A percentile compares a stretch with the other conserved stretches of the same genome.
Conservation (phyloP, 78 protist species). For the Dictyostelium citrinum region DNA sequence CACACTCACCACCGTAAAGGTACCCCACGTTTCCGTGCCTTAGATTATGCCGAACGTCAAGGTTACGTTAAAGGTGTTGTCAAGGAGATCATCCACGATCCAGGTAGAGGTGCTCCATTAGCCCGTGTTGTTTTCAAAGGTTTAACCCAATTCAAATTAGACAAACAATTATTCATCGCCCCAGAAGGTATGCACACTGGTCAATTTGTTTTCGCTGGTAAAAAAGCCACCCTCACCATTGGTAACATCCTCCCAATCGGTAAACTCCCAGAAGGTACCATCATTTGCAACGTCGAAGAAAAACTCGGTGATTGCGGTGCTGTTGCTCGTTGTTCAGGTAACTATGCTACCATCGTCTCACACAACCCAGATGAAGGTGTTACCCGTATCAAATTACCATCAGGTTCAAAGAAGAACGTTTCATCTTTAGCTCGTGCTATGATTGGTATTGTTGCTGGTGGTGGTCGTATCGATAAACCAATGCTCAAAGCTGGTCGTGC, state of each 20-base stretch:
- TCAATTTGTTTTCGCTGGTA: constrained; percentile 98
- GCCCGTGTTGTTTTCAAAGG: constrained; percentile 97
- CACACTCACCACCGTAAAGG: constrained; percentile 97
- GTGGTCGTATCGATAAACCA: constrained; percentile 99
- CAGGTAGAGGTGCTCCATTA: constrained; percentile 98
- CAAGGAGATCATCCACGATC: constrained; percentile 98
- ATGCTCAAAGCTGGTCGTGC: constrained; percentile 99
- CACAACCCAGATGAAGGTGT: constrained; percentile 95
- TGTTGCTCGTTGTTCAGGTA: constrained; percentile 97
- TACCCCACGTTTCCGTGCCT: constrained; percentile 92
- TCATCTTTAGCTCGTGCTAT: constrained; percentile 94
- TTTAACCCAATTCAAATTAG: constrained; percentile 88
- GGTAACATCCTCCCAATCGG: constrained; percentile 99
- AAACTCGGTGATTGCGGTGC: constrained; percentile 97
- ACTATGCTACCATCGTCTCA: constrained; percentile 96
- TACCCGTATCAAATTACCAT: constrained; percentile 98
- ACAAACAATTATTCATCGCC: constrained; percentile 94
- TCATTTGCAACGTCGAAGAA: constrained; percentile 98
- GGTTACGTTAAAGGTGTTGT: constrained; percentile 96
- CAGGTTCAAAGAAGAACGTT: constrained; percentile 97
- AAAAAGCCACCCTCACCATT: constrained; percentile 94
- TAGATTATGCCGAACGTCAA: constrained; percentile 98
- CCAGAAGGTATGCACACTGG: constrained; percentile 99
- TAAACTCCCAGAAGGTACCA: constrained; percentile 98
- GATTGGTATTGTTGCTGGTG: constrained; percentile 99